Base-by-base conservation (phyloP, 306 rosid species). In the Inga laurina region DNA sequence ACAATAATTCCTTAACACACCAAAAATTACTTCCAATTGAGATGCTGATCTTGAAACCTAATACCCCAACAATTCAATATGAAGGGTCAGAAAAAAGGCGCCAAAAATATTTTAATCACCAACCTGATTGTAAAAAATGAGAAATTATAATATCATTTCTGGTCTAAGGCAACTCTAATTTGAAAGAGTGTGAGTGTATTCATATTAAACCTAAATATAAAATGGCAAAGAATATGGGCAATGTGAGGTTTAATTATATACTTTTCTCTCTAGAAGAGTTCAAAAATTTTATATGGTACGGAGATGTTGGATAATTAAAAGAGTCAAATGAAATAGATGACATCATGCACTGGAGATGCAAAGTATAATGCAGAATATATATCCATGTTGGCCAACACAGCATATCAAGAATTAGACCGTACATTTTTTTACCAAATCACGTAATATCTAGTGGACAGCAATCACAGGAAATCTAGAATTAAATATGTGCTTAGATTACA, bases 21-120 rank as follows among this genome's bases (percentile, higher is more conserved):
- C 98, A 82, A 94, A 97, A 91, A 94, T 89, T 72, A 91, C 86
- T 91, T 96, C 98, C 91, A 93, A 82, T 76, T 91, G 96, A 85
- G 99, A 96, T 51, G 98, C 90, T 51, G 90, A 88, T 87, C 86
- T 89, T 78, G 93, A 90, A 87, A 90, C 96, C 99, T 96, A 84
- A 34, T 34, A 43, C 16, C 74, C 59, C 80, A 77, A 74, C 65
- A 82, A 80, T 79, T 76, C 69, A 76, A 66, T 74, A 87, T 59
- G 80, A 75, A 84, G 74, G 49, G 78, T 66, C 72, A 81, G 83
- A 71, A 84, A 79, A 54, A 41, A 71, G 54, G 49, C 14, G 56
- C 56, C n/a, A 22, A 59, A 59, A 19, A 48, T 64, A 34, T 77
- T 24, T 84, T 21, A 27, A 82, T 74, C n/a, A 67, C 78, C 83